Conservation (phyloP, 768 basidiomycete species). For the Lactarius hatsudake region DNA sequence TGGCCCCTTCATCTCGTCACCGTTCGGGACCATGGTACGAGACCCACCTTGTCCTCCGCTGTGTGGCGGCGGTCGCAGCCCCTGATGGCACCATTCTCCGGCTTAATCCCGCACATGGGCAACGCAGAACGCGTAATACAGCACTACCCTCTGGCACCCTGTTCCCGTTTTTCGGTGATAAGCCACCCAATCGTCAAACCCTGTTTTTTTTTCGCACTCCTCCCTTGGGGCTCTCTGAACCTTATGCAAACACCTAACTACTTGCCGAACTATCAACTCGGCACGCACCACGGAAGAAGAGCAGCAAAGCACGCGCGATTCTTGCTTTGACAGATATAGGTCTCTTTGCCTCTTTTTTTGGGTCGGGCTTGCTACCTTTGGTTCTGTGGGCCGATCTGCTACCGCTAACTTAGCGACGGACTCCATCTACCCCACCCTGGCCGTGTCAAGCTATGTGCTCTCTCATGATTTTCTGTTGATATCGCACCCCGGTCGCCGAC, state of each 20-base stretch:
- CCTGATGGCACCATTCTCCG: constrained; percentile 5
- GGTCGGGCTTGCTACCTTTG: constrained; percentile 12
- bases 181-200: constrained; percentile 9
- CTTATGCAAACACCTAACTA: constrained; percentile 9
- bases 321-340: background rate
- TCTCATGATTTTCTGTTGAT: background rate
- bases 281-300: background rate
- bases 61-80: background rate
- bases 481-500: background rate
- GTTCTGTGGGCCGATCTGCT: constrained; percentile 18
- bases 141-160: background rate
- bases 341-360: background rate
- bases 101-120: constrained; percentile 5
- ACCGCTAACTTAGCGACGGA: constrained; percentile 14
- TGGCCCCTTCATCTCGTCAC: background rate
- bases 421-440: background rate
- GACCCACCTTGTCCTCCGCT: constrained; percentile 10
- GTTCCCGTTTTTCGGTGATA: constrained; percentile 23
- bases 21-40: background rate
- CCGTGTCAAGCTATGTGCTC: background rate
- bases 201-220: constrained; percentile 12
- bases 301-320: background rate
- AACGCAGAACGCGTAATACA: constrained; percentile 3
- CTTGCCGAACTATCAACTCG: background rate
- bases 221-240: constrained; percentile 10